Evolutionary conservation across 345 rosid species (phyloP).

Genomic region (Leavenworthia alabamica): DNA sequence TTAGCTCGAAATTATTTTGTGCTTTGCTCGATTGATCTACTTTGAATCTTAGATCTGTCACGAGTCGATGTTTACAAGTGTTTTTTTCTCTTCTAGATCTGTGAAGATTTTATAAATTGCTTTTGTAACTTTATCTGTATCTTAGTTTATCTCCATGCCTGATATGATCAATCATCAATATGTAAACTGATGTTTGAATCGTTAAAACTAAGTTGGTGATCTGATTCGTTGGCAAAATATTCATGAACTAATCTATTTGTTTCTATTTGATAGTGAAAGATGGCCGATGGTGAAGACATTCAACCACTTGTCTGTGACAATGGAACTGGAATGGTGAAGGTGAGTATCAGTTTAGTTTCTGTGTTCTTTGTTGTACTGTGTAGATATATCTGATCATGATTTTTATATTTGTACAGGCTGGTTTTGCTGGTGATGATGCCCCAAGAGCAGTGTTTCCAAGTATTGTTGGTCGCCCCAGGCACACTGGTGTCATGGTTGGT

Average conservation of each 20-base stretch:
- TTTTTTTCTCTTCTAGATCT: conserved; percentile 11
- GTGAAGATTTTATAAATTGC: too few relatives aligned
- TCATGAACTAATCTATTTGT: too few relatives aligned
- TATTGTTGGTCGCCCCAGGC: conserved; percentile 64
- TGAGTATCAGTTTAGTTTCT: conserved; percentile 13
- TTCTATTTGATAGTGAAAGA: conserved; percentile 45
- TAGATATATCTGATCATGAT: neutral
- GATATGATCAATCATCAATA: neutral
- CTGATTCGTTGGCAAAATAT: too few relatives aligned
- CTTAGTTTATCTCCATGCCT: neutral
- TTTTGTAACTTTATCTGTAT: neutral
- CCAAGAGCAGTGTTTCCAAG: conserved; percentile 62
- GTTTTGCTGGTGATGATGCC: conserved; percentile 62
- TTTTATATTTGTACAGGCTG: conserved; percentile 31
- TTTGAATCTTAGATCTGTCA: conserved; percentile 18
- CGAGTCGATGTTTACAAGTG: neutral
- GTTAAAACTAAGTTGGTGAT: neutral
- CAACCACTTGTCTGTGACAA: conserved; percentile 66
- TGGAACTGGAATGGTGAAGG: conserved; percentile 79
- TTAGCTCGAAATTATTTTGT: conserved; percentile 7
- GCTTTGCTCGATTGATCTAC: neutral
- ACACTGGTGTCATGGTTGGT: conserved; percentile 63
- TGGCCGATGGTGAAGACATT: conserved; percentile 96
- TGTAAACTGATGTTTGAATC: neutral
- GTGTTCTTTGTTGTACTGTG: neutral